phyloP scores from a whole-genome alignment of 306 rosid species.

The Luffa acutangula region DNA sequence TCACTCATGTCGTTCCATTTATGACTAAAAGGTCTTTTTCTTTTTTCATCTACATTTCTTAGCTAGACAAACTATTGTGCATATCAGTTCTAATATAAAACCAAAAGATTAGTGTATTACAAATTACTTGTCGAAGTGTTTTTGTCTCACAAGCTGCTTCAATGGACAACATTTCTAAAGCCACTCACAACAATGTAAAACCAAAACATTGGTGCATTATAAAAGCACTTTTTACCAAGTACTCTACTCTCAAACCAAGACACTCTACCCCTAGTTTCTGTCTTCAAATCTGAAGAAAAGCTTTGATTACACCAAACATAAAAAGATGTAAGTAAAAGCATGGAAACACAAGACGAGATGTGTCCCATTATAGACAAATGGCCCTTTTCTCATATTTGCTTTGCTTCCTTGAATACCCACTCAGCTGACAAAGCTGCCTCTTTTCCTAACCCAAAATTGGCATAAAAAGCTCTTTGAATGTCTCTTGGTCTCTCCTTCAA shows the following conservation, averaged over 20 bases:
- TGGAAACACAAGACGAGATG: not conserved
- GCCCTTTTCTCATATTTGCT: not conserved
- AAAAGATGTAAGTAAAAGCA: not conserved
- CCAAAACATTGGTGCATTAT: not conserved
- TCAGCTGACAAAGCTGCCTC: constrained; percentile 24
- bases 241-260: not conserved
- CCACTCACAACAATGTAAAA: too few species aligned
- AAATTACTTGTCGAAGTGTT: too few species aligned
- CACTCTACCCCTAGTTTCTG: not conserved
- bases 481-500: constrained; percentile 12
- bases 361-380: not conserved
- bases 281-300: not conserved
- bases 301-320: not conserved
- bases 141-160: too few species aligned
- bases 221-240: not conserved
- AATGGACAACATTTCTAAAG: too few species aligned
- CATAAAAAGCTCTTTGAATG: constrained; percentile 10
- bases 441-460: constrained; percentile 10
- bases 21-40: too few species aligned
- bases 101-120: too few species aligned
- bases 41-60: too few species aligned
- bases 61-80: too few species aligned
- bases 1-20: too few species aligned
- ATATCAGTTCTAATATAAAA: too few species aligned
- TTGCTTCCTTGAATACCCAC: not conserved